Evolutionary conservation across 129 eudicot species (phyloP).

Genomic region (Ambrosia artemisiifolia): DNA sequence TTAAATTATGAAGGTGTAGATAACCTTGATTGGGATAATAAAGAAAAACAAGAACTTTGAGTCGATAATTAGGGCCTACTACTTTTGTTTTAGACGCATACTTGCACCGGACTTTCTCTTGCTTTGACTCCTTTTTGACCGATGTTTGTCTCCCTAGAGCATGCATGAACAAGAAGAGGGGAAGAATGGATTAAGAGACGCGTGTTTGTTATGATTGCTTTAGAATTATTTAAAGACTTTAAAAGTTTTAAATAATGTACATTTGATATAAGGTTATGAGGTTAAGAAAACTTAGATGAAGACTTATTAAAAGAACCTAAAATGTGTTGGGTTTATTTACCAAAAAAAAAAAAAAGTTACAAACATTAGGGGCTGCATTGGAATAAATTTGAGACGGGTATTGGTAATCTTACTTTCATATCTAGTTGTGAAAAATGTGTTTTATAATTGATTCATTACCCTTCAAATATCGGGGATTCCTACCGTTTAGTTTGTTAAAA

Average conservation of each 20-base stretch:
- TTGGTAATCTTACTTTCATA: too few relatives aligned
- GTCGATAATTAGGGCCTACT: conserved; percentile 22
- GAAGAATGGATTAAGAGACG: conserved; percentile 22
- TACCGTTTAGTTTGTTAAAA: too few relatives aligned
- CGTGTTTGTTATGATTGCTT: background rate
- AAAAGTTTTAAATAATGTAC: background rate
- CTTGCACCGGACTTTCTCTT: background rate
- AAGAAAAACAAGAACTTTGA: background rate
- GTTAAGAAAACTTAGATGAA: background rate
- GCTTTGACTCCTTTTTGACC: conserved; percentile 32
- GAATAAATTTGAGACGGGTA: too few relatives aligned
- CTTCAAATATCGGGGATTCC: too few relatives aligned
- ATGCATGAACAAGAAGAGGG: conserved; percentile 25
- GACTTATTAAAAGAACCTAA: background rate
- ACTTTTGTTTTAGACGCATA: conserved; percentile 28
- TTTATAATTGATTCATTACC: too few relatives aligned
- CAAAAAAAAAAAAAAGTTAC: too few relatives aligned
- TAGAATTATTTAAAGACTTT: background rate
- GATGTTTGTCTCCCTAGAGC: conserved; percentile 25
- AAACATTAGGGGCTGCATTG: too few relatives aligned
- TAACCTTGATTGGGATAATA: background rate
- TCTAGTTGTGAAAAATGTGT: too few relatives aligned
- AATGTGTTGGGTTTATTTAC: background rate
- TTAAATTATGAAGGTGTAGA: background rate
- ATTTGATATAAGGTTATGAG: background rate